phyloP scores from a whole-genome alignment of 2,329 filamentous ascomycete species.

The Sclerotinia glacialis region DNA sequence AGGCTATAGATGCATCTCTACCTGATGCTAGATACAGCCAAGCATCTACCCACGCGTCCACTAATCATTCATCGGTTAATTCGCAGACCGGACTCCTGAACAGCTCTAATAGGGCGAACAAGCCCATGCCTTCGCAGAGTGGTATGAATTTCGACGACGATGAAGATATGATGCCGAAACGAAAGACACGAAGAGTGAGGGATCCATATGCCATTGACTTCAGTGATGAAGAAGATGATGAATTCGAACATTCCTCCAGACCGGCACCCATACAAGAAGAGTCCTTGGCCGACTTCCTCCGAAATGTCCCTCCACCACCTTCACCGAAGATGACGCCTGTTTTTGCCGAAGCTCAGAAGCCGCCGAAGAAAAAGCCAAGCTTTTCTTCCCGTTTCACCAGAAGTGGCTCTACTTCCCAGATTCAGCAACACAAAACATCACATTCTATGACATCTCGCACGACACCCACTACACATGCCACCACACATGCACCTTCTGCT shows the following conservation, averaged over 20 bases:
- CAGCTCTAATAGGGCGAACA: conserved; percentile 40
- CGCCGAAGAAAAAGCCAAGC: conserved; percentile 56
- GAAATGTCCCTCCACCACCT: conserved; percentile 64
- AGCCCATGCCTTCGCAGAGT: conserved; percentile 25
- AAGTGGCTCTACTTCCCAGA: conserved; percentile 39
- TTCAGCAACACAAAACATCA: conserved; percentile 39
- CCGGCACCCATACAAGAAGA: conserved; percentile 49
- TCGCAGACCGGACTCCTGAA: conserved; percentile 70
- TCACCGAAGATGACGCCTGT: conserved; percentile 42
- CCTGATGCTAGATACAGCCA: conserved; percentile 55
- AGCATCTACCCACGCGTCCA: conserved; percentile 25
- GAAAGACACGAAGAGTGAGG: conserved; percentile 73
- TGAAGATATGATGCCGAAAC: conserved; percentile 56
- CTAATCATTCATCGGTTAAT: conserved; percentile 50
- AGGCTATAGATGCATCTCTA: conserved; percentile 56
- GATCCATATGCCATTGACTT: conserved; percentile 94
- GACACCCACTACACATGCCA: conserved; percentile 41
- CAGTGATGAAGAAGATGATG: conserved; percentile 46
- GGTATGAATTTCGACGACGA: conserved; percentile 32
- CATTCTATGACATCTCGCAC: conserved; percentile 33
- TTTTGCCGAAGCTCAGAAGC: conserved; percentile 27
- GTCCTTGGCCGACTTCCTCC: conserved; percentile 70
- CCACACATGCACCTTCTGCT: conserved; percentile 35
- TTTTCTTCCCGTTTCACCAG: conserved; percentile 58
- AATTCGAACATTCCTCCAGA: conserved; percentile 31